phyloP scores from a whole-genome alignment of 768 basidiomycete genomes.

The Mycena amicta region DNA sequence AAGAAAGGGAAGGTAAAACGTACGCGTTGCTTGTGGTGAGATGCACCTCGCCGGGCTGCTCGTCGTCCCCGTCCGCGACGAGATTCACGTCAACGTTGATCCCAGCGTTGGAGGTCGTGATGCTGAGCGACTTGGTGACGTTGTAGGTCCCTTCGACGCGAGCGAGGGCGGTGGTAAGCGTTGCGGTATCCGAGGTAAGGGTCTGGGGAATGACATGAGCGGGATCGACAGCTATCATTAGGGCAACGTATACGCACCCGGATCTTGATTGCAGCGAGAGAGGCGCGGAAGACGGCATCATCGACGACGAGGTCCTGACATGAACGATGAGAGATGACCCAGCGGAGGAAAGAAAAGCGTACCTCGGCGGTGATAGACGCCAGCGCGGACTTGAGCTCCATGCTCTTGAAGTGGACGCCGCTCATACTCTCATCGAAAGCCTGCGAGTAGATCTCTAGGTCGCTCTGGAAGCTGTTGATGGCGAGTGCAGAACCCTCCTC shows the following conservation, averaged over 20 bases:
- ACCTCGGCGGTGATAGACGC: slow-evolving; percentile 6
- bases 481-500: not conserved
- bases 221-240: not conserved
- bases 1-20: not conserved
- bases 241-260: not conserved
- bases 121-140: slow-evolving; percentile 2
- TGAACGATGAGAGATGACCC: not conserved
- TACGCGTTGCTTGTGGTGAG: slow-evolving; percentile 15
- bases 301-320: slow-evolving; percentile 4
- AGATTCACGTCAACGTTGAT: slow-evolving; percentile 19
- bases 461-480: slow-evolving; percentile 10
- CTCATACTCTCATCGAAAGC: slow-evolving; percentile 2
- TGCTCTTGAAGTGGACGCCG: slow-evolving; percentile 2
- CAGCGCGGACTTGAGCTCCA: slow-evolving; percentile 5
- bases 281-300: not conserved
- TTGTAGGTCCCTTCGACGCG: slow-evolving; percentile 19
- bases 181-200: not conserved
- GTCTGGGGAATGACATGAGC: not conserved
- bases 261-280: slow-evolving; percentile 4
- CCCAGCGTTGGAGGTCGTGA: slow-evolving; percentile 6
- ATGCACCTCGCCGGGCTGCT: not conserved
- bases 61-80: not conserved
- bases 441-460: slow-evolving; percentile 13
- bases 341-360: not conserved
- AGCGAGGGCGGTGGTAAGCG: not conserved